A percentile compares a stretch with the other conserved stretches of the same genome.
phyloP scores from a whole-genome alignment of 805 yeast genomes.

The Cyberlindnera suaveolens region DNA sequence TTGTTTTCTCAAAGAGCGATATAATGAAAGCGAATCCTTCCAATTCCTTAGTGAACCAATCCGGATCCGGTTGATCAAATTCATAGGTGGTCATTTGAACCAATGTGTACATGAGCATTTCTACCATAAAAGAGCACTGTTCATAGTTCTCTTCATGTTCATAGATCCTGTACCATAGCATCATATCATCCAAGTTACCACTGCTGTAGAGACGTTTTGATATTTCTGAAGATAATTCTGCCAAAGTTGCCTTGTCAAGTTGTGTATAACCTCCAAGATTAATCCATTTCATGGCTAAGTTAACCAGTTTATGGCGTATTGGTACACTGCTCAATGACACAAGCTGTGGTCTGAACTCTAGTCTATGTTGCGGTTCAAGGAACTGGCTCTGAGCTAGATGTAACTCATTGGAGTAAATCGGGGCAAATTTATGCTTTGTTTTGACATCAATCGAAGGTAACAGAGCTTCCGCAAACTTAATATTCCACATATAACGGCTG shows the following conservation, averaged over 20 bases:
- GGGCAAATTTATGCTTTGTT: background rate
- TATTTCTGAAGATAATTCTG: background rate
- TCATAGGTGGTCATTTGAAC: conserved; percentile 15
- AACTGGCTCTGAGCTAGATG: conserved; percentile 8
- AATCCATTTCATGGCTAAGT: conserved; percentile 6
- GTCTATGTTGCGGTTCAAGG: background rate
- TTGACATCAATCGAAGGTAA: conserved; percentile 3
- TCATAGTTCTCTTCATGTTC: conserved; percentile 5
- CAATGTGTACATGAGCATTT: conserved; percentile 5
- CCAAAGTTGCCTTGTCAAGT: background rate
- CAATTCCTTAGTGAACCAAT: conserved; percentile 7
- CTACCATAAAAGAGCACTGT: conserved; percentile 2
- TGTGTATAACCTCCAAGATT: background rate
- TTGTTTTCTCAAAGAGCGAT: conserved; percentile 9
- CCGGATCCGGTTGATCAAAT: conserved; percentile 2
- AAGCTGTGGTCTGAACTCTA: background rate
- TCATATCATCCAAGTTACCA: conserved; percentile 11
- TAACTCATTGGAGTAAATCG: conserved; percentile 15
- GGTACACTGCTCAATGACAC: conserved; percentile 2
- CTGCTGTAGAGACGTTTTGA: background rate
- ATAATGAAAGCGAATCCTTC: conserved; percentile 3
- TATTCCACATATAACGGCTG: conserved; percentile 10
- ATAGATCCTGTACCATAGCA: conserved; percentile 10
- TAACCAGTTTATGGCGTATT: conserved; percentile 6
- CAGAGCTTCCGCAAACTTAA: conserved; percentile 9